These are phyloP conservation scores for Cyberlindnera saturnus DNA, from an alignment of 805 yeast genomes.

Conservation along the genomic window DNA sequence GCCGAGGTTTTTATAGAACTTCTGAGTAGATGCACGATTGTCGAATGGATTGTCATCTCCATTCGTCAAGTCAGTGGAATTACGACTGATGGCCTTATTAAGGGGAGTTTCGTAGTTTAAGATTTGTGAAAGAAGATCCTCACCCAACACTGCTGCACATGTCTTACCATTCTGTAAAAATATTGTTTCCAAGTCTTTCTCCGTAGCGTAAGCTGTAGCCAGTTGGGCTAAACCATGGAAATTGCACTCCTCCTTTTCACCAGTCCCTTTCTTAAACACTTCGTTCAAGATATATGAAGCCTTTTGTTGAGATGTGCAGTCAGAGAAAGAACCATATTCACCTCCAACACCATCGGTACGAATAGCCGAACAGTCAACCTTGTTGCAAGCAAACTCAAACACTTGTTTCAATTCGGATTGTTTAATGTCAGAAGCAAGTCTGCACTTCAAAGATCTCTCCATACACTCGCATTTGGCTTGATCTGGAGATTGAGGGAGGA, in stretches of 20 bases:
- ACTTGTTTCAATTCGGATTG: conserved; percentile 46
- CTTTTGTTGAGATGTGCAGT: conserved; percentile 58
- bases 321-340: conserved; percentile 60
- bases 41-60: neutral
- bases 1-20: conserved; percentile 7
- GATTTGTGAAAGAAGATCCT: neutral
- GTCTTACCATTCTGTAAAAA: conserved; percentile 11
- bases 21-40: conserved; percentile 4
- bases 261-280: conserved; percentile 48
- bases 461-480: conserved; percentile 56
- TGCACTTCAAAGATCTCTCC: conserved; percentile 48
- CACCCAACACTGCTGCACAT: conserved; percentile 14
- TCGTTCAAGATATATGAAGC: conserved; percentile 56
- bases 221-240: conserved; percentile 19
- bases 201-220: conserved; percentile 6
- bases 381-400: conserved; percentile 52
- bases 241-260: conserved; percentile 22
- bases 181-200: conserved; percentile 6
- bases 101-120: neutral
- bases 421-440: conserved; percentile 41
- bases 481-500: conserved; percentile 67
- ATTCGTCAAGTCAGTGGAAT: neutral
- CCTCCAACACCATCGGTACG: conserved; percentile 53
- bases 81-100: neutral
- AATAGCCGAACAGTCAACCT: conserved; percentile 55